Conservation (phyloP, 1,284 basidiomycete genomes). For the Boletus sp. region DNA sequence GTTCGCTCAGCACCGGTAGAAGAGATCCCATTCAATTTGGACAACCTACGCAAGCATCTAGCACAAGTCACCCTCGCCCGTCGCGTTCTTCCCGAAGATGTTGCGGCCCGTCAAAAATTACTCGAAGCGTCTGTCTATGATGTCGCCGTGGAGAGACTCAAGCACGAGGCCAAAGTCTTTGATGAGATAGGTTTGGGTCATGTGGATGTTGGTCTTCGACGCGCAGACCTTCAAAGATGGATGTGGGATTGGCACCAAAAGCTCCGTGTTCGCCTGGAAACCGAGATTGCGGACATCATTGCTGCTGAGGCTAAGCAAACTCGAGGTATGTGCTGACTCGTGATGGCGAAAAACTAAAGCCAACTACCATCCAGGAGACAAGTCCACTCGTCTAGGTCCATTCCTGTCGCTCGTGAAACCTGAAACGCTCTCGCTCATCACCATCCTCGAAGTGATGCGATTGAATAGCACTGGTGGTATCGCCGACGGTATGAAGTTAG, state of each 20-base stretch:
- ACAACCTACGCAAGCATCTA: slow-evolving; percentile 67
- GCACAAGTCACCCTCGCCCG: slow-evolving; percentile 61
- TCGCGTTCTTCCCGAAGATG: slow-evolving; percentile 61
- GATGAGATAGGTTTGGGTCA: slow-evolving; percentile 56
- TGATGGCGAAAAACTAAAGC: background rate
- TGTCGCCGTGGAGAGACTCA: slow-evolving; percentile 72
- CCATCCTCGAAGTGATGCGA: slow-evolving; percentile 89
- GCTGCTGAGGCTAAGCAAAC: slow-evolving; percentile 36
- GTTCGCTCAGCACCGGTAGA: slow-evolving; percentile 23
- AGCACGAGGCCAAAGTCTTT: slow-evolving; percentile 63
- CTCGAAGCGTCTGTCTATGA: slow-evolving; percentile 86
- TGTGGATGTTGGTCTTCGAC: slow-evolving; percentile 48
- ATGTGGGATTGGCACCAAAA: slow-evolving; percentile 88
- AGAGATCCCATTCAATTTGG: slow-evolving; percentile 70
- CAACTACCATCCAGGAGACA: slow-evolving; percentile 8
- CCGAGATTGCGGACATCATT: slow-evolving; percentile 56
- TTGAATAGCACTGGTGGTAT: slow-evolving; percentile 78
- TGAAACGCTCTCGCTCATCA: slow-evolving; percentile 84
- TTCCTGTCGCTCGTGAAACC: slow-evolving; percentile 78
- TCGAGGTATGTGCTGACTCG: slow-evolving; percentile 15
- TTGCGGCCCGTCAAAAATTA: slow-evolving; percentile 74
- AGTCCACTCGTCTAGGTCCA: slow-evolving; percentile 40
- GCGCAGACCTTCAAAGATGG: slow-evolving; percentile 67
- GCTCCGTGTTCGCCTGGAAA: slow-evolving; percentile 53
- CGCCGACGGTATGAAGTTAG: slow-evolving; percentile 86